These are phyloP conservation scores for Fusarium sp. DNA, from an alignment of 2,329 filamentous ascomycete species.

Conservation along the genomic window DNA sequence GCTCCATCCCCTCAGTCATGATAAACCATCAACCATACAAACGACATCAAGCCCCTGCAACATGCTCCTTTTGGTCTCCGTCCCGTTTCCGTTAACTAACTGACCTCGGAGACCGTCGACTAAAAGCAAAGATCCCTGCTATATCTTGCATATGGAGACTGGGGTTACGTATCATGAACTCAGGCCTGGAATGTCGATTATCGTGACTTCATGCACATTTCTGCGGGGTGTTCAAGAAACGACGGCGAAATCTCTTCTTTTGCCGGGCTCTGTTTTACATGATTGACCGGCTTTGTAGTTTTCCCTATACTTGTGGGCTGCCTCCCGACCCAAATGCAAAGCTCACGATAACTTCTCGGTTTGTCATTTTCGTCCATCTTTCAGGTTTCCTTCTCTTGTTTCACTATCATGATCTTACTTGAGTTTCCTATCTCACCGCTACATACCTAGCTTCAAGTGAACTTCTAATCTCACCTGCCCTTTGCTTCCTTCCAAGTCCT, in stretches of 20 bases:
- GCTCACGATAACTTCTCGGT: conserved; percentile 43
- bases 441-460: neutral
- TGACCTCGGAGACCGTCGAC: conserved; percentile 26
- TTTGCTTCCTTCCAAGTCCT: neutral
- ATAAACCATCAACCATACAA: neutral
- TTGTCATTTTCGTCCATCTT: conserved; percentile 20
- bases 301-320: conserved; percentile 24
- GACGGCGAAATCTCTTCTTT: conserved; percentile 22
- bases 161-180: conserved; percentile 16
- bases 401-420: neutral
- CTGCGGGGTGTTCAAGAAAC: neutral
- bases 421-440: conserved; percentile 14
- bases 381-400: neutral
- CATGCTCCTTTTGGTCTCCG: neutral
- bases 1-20: neutral
- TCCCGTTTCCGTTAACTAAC: conserved; percentile 16
- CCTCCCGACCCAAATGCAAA: conserved; percentile 27
- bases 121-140: conserved; percentile 15
- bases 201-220: conserved; percentile 23
- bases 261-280: conserved; percentile 28
- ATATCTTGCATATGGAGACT: conserved; percentile 20
- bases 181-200: conserved; percentile 19
- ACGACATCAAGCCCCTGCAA: neutral
- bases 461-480: neutral
- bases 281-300: conserved; percentile 12